Base-by-base conservation (phyloP, 75 land plant genomes). In the Larix kaempferi region DNA sequence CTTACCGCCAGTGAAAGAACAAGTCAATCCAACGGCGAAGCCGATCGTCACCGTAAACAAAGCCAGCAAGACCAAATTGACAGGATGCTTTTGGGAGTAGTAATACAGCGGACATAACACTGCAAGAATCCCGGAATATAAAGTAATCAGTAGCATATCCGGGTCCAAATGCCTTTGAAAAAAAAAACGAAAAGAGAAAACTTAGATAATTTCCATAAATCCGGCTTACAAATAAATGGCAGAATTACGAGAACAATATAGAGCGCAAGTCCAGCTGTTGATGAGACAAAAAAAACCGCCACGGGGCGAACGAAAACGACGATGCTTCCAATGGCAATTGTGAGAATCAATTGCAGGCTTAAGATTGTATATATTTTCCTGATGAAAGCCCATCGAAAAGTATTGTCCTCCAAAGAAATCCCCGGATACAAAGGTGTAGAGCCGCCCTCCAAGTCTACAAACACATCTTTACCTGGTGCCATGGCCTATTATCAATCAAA, bases 341-440 rank as follows among this genome's bases (percentile, higher is more conserved):
- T 95, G 66, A 88, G 77, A 21, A 93, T 71, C 54, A 95, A 56
- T 71, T 95, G 98, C 25, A 88, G 55, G 71, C 88, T 62, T 1
- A 95, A n/a, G 66, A 95, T 93, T 13, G 94, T 78, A 78, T 95
- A 95, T 0, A 95, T 80, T 64, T 95, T 95, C 15, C 98, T 74
- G 71, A 95, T 95, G 78, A 93, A 95, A 8, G 86, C 85, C 98
- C 98, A 95, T 16, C 98, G 78, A 17, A 79, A 56, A 16, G 61
- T 13, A 77, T 77, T 79, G 11, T 79, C 80, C 5, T 55, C 57
- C 25, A 11, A 22, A 33, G 81, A 21, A 35, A 79, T 76, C 22
- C 81, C 81, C 0, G 80, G 80, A 13, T 25, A 79, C 39, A 79
- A 35, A 74, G 75, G 56, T 49, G 25, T 16, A 11, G 59, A 27